Base-by-base conservation (phyloP, 192 early-diverging fungal species). In the Thoreauomyces humboldtii region DNA sequence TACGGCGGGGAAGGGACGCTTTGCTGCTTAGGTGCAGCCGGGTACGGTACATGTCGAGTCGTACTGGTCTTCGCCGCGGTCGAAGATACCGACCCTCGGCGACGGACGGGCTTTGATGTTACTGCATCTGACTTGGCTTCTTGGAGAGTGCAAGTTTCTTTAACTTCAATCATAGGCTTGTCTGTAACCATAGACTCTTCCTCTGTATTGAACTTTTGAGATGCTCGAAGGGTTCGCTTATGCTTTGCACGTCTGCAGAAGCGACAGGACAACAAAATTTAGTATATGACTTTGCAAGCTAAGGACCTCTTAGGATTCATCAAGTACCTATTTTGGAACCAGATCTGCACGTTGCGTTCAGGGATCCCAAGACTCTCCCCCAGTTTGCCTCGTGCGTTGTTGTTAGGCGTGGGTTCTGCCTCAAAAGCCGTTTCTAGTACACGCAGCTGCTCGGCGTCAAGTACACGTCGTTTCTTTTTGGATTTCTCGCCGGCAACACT, bases 331-430 rank as follows among this genome's bases (percentile, higher is more conserved):
- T 95, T 95, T 69, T 95, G 93, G 72, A 95, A 96, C 93, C 93
- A 96, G 34, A 96, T 91, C 72, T 94, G 92, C 33, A 96, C 91
- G 0, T 88, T 91, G 32, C 91, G 80, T 29, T 89, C 90, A 33
- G 88, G 85, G 89, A 96, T 93, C 33, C 84, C 88, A 54, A 90
- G 83, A 57, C 91, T 80, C 46, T 79, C 80, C 44, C 88, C 90
- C 0, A 96, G 77, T 22, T 4, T 35, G 1, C 50, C 24, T 15
- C 62, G 62, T 2, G 54, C 21, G 9, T 19, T 24, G 9, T n/a
- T 54, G 34, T n/a, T 19, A 4, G 62, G 62, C 14, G n/a, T 54
- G 19, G 32, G 62, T 29, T 15, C 54, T 11, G n/a, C 21, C 7
- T 4, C 41, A 27, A 64, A 64, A 12, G 46, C 15, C 19, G 22